Evolutionary conservation across 106 monocot species (phyloP).

Genomic region (Dendrobium chrysotoxum): DNA sequence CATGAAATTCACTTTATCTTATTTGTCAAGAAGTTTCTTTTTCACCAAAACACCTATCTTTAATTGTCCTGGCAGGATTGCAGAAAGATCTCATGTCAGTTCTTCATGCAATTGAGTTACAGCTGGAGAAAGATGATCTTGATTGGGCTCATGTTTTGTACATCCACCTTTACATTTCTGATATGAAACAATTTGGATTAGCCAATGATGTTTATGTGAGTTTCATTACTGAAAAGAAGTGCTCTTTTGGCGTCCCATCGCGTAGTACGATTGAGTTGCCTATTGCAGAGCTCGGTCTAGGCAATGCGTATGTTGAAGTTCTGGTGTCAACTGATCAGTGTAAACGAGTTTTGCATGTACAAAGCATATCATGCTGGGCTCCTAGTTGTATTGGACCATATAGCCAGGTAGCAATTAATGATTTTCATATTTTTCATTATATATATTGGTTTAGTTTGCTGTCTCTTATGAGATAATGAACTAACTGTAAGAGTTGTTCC

Average conservation of each 20-base stretch:
- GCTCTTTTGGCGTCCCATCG: conserved; percentile 82
- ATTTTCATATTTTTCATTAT: background rate
- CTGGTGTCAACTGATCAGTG: conserved; percentile 50
- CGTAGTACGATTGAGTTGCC: conserved; percentile 89
- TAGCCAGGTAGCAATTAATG: conserved; percentile 57
- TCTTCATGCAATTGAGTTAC: conserved; percentile 44
- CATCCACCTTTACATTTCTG: conserved; percentile 88
- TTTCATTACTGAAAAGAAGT: conserved; percentile 77
- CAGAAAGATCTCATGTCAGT: conserved; percentile 48
- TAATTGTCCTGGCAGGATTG: conserved; percentile 33
- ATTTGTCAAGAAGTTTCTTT: background rate
- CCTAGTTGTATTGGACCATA: conserved; percentile 99
- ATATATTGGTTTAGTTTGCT: background rate
- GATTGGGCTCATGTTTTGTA: conserved; percentile 83
- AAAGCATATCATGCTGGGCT: conserved; percentile 99
- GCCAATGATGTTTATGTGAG: conserved; percentile 84
- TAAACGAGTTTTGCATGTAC: conserved; percentile 92
- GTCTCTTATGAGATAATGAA: background rate
- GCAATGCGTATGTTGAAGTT: conserved; percentile 77
- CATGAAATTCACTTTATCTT: background rate
- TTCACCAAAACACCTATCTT: background rate
- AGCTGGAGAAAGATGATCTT: conserved; percentile 51
- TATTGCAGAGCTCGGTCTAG: conserved; percentile 42
- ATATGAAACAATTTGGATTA: conserved; percentile 67
- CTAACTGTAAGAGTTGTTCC: background rate